Percentiles rank a stretch among this genome's conserved stretches.
Evolutionary conservation across 192 early-diverging fungal species (phyloP).

Genomic region (Mortierella alpina): DNA sequence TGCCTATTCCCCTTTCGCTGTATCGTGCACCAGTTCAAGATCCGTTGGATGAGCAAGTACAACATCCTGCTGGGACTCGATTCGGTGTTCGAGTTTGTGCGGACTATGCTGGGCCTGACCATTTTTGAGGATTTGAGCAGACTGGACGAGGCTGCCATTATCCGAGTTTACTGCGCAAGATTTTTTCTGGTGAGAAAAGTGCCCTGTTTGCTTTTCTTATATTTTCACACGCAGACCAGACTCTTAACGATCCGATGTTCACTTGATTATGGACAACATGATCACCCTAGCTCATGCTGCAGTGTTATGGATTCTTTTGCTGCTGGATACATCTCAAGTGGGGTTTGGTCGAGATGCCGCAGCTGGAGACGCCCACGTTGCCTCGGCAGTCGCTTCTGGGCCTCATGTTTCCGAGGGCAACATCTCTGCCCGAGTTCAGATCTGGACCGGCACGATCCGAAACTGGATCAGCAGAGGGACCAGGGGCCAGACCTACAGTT

Average conservation of each 20-base stretch:
- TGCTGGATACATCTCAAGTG: constrained; percentile 46
- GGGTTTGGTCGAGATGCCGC: constrained; percentile 38
- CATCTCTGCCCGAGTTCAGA: neutral
- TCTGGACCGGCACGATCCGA: too few species aligned
- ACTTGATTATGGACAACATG: neutral
- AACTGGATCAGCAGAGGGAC: too few species aligned
- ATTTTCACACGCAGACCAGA: neutral
- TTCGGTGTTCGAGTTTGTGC: constrained; percentile 36
- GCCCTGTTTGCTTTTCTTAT: neutral
- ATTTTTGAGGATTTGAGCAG: constrained; percentile 33
- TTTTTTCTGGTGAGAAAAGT: constrained; percentile 23
- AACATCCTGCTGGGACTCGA: constrained; percentile 40
- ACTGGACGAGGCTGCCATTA: constrained; percentile 15
- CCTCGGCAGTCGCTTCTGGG: constrained; percentile 19
- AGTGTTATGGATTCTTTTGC: constrained; percentile 40
- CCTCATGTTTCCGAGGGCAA: constrained; percentile 42
- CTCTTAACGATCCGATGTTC: neutral
- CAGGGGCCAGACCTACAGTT: too few species aligned
- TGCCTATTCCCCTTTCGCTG: neutral
- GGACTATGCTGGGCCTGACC: constrained; percentile 18
- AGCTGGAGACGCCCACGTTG: neutral
- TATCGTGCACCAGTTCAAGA: constrained; percentile 17
- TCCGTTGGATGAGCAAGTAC: constrained; percentile 47
- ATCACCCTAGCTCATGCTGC: constrained; percentile 14
- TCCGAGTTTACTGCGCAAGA: constrained; percentile 21